Evolutionary conservation across 2,329 filamentous ascomycete genomes (phyloP).

Genomic region (Botrytis deweyae): DNA sequence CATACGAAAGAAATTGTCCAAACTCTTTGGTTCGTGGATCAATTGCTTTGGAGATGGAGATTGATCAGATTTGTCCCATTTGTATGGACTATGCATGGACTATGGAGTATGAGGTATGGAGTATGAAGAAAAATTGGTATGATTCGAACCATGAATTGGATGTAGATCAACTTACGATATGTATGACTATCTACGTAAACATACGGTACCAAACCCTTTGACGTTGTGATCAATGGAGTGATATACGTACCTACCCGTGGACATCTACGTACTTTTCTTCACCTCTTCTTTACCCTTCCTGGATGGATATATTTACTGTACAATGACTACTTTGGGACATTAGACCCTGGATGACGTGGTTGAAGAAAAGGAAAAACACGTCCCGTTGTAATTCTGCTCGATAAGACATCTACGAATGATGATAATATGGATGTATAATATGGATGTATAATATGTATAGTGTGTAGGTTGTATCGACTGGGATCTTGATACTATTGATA

Average conservation of each 20-base stretch:
- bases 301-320: neutral
- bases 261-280: neutral
- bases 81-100: too few species aligned
- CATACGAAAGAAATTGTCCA: neutral
- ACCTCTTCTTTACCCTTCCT: neutral
- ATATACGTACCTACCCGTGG: too few species aligned
- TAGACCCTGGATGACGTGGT: neutral
- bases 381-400: neutral
- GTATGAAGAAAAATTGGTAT: neutral
- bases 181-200: neutral
- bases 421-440: neutral
- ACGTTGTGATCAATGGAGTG: neutral
- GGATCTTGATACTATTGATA: neutral
- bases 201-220: neutral
- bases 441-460: neutral
- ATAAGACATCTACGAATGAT: neutral
- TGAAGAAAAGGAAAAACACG: neutral
- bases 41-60: neutral
- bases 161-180: neutral
- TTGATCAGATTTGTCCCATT: too few species aligned
- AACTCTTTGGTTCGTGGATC: neutral
- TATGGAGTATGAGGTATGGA: neutral
- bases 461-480: neutral
- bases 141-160: neutral
- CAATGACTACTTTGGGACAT: neutral